Percentiles rank a stretch among this genome's conserved stretches.
phyloP scores from a whole-genome alignment of 2,329 filamentous ascomycete species.

The Massarina eburnea region DNA sequence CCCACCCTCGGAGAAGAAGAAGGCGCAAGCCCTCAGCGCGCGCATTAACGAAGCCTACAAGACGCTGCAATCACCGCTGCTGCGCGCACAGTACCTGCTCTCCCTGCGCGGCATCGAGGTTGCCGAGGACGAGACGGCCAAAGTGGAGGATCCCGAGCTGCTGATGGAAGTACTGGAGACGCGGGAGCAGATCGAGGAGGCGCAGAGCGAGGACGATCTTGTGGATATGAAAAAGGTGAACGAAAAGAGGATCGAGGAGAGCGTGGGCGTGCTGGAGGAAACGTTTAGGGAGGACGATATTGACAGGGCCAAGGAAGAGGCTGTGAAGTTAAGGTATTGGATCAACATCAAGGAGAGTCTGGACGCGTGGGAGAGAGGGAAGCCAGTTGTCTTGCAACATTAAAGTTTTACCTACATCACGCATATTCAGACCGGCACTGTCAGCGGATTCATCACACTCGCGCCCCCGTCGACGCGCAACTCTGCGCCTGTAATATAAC shows the following conservation, averaged over 20 bases:
- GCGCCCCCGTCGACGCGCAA: constrained; percentile 64
- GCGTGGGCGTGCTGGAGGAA: constrained; percentile 63
- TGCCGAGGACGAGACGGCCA: constrained; percentile 73
- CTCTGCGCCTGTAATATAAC: constrained; percentile 64
- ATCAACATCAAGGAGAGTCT: constrained; percentile 80
- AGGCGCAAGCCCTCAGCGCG: constrained; percentile 76
- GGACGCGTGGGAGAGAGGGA: constrained; percentile 81
- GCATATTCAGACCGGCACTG: constrained; percentile 34
- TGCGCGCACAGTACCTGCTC: constrained; percentile 86
- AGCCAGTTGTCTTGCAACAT: constrained; percentile 59
- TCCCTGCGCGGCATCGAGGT: constrained; percentile 72
- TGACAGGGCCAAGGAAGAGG: constrained; percentile 68
- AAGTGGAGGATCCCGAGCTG: constrained; percentile 69
- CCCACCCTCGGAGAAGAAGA: constrained; percentile 51
- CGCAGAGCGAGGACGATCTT: constrained; percentile 63
- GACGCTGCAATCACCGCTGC: constrained; percentile 75
- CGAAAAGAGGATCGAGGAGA: constrained; percentile 63
- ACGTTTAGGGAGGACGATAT: constrained; percentile 70
- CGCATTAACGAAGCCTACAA: constrained; percentile 90
- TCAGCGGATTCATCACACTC: constrained; percentile 43
- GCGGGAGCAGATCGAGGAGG: constrained; percentile 60
- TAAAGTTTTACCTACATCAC: constrained; percentile 26
- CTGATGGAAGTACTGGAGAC: constrained; percentile 80
- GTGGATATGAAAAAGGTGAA: constrained; percentile 64
- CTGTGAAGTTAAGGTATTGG: constrained; percentile 84